These are phyloP conservation scores for Botrytis cinerea DNA, from an alignment of 2,329 filamentous ascomycete species.

Conservation along the genomic window DNA sequence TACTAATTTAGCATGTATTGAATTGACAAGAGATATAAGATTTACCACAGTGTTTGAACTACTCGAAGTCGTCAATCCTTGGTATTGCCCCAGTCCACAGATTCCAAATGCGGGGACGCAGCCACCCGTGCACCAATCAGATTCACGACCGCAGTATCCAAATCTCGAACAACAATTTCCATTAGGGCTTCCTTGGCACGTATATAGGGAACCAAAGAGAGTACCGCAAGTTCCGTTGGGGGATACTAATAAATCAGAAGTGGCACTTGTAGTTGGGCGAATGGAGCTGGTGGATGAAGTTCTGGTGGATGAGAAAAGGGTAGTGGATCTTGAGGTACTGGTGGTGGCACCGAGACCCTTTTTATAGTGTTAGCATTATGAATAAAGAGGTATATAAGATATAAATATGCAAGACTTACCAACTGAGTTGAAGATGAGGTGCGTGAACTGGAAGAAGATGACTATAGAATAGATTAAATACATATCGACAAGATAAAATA, in stretches of 20 bases:
- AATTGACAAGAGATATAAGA: neutral
- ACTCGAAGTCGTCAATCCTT: neutral
- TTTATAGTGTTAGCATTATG: neutral
- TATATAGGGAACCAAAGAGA: neutral
- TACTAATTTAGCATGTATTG: neutral
- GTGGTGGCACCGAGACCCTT: neutral
- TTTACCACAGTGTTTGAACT: neutral
- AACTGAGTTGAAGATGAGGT: neutral
- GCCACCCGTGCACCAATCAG: neutral
- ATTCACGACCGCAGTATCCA: neutral
- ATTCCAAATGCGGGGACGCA: slow-evolving; percentile 7
- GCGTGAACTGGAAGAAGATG: neutral
- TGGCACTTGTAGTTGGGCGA: neutral
- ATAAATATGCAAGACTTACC: neutral
- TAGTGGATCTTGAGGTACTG: neutral
- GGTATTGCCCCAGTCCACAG: neutral
- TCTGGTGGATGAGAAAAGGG: neutral
- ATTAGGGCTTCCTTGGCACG: neutral
- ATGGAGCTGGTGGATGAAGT: slow-evolving; percentile 5
- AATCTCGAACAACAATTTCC: slow-evolving; percentile 15
- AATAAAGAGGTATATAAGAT: neutral
- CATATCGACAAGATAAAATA: neutral
- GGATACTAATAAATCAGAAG: neutral
- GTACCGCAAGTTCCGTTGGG: neutral
- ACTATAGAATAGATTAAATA: neutral